Conservation (phyloP, 1,284 basidiomycete species). For the Ceraceosorus guamensis region DNA sequence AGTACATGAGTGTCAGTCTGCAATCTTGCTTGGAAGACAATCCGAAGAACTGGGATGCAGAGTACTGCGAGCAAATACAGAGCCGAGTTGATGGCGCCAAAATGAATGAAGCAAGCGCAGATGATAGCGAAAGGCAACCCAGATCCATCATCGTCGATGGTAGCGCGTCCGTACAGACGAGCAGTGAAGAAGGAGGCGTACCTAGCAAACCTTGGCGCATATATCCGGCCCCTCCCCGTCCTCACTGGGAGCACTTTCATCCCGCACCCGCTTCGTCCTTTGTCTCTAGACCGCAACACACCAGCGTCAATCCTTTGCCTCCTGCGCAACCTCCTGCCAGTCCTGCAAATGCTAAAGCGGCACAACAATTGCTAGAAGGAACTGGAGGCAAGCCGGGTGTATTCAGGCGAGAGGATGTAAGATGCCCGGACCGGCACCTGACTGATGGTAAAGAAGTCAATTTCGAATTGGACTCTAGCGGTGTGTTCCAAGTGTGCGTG, state of each 20-base stretch:
- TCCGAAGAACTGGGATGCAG: constrained; percentile 48
- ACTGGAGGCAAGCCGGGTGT: constrained; percentile 44
- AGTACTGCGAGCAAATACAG: constrained; percentile 24
- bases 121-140: not conserved
- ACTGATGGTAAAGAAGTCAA: constrained; percentile 18
- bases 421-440: constrained; percentile 26
- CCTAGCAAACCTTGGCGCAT: constrained; percentile 45
- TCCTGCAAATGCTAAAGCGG: constrained; percentile 42
- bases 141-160: constrained; percentile 42
- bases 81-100: not conserved
- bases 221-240: constrained; percentile 45
- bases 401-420: constrained; percentile 28
- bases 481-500: constrained; percentile 43
- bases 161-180: not conserved
- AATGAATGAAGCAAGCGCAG: not conserved
- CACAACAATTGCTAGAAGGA: constrained; percentile 41
- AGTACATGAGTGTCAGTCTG: constrained; percentile 43
- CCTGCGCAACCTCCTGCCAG: constrained; percentile 42
- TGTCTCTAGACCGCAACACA: constrained; percentile 22
- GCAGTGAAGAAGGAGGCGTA: constrained; percentile 17
- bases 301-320: constrained; percentile 34
- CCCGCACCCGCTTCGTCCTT: constrained; percentile 44
- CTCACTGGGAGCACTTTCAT: constrained; percentile 47
- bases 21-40: constrained; percentile 44
- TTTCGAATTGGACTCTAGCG: constrained; percentile 37